Evolutionary conservation across 108 stramenopile genomes (phyloP).

Genomic region (Pseudonitzschia multiseries): DNA sequence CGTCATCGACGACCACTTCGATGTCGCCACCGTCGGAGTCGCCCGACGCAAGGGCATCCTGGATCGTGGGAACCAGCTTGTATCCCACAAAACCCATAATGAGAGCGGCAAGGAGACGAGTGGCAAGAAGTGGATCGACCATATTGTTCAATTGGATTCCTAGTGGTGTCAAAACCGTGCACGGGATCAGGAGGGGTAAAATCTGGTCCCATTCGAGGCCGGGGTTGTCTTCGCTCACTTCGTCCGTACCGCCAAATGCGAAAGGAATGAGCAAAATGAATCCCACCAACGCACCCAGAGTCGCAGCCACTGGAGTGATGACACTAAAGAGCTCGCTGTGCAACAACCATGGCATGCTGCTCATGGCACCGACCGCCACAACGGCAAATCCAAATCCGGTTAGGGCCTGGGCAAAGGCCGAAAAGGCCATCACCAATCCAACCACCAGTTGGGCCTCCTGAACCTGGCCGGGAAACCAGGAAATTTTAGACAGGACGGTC

Average conservation of each 20-base stretch:
- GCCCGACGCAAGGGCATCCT: neutral
- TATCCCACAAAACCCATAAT: constrained; percentile 13
- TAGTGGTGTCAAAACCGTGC: neutral
- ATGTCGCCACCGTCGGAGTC: neutral
- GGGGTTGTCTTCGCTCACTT: neutral
- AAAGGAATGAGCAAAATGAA: constrained; percentile 10
- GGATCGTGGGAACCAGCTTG: constrained; percentile 5
- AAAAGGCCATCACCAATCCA: neutral
- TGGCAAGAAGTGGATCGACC: neutral
- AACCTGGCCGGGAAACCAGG: constrained; percentile 5
- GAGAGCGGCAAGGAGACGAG: constrained; percentile 1
- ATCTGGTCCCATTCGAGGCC: constrained; percentile 7
- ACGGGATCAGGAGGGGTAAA: constrained; percentile 5
- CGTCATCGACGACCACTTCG: neutral
- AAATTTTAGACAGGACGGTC: neutral
- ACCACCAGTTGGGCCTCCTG: constrained; percentile 1
- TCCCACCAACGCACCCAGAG: constrained; percentile 8
- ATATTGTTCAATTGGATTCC: constrained; percentile 11
- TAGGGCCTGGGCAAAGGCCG: constrained; percentile 1
- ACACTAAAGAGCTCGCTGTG: constrained; percentile 1
- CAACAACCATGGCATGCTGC: constrained; percentile 7
- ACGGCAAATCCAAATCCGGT: constrained; percentile 16
- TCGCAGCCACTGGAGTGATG: neutral
- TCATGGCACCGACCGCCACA: constrained; percentile 2
- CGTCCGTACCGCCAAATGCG: neutral